These are phyloP conservation scores for Ogataea salicorniae DNA, from an alignment of 805 yeast species.

Conservation along the genomic window DNA sequence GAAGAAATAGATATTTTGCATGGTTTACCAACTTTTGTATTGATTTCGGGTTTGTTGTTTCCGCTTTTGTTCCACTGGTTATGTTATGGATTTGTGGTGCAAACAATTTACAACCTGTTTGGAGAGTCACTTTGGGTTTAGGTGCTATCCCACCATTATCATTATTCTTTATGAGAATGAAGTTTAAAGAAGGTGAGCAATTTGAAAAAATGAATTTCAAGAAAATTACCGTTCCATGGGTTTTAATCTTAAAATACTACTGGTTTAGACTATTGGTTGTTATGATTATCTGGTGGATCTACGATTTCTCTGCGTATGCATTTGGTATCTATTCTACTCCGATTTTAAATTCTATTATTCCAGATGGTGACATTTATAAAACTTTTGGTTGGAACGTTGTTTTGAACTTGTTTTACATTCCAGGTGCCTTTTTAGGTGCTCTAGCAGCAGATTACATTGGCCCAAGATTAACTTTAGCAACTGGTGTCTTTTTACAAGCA, in stretches of 20 bases:
- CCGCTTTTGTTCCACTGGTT: conserved; percentile 84
- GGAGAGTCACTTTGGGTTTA: conserved; percentile 87
- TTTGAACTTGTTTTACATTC: conserved; percentile 79
- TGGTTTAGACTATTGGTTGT: conserved; percentile 74
- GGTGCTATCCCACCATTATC: conserved; percentile 87
- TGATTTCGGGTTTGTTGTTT: conserved; percentile 77
- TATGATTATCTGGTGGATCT: conserved; percentile 82
- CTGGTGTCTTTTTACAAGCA: conserved; percentile 72
- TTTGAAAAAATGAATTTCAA: conserved; percentile 70
- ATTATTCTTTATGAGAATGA: conserved; percentile 71
- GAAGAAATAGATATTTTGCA: conserved; percentile 80
- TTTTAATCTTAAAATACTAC: conserved; percentile 68
- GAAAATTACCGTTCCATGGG: conserved; percentile 58
- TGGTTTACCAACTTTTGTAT: conserved; percentile 89
- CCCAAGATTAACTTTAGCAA: conserved; percentile 72
- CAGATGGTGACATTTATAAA: conserved; percentile 57
- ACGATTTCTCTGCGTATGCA: conserved; percentile 83
- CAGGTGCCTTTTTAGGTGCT: conserved; percentile 91
- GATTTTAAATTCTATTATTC: conserved; percentile 56
- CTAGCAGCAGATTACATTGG: conserved; percentile 79
- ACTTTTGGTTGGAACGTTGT: conserved; percentile 92
- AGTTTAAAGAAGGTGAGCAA: conserved; percentile 66
- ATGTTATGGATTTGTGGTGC: conserved; percentile 75
- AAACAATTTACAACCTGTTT: conserved; percentile 69
- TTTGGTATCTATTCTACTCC: conserved; percentile 79